Conservation (phyloP, 1,284 basidiomycete species). For the Ceratorhiza oryzae-sativae region DNA sequence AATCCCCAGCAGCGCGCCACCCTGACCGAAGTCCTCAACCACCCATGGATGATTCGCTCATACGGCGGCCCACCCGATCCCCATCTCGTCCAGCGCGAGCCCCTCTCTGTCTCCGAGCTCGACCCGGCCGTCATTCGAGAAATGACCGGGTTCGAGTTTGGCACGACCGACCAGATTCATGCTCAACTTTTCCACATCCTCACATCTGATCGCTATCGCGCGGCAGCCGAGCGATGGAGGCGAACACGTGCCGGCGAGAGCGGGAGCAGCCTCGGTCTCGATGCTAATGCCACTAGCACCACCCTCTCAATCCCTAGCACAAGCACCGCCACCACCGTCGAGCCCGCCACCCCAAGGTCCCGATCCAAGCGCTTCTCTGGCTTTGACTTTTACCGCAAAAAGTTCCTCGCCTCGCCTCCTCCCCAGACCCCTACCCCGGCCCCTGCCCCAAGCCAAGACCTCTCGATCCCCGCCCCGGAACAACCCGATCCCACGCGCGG, state of each 20-base stretch:
- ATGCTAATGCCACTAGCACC: neutral
- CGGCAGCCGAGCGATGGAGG: conserved; percentile 81
- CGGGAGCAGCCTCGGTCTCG: conserved; percentile 51
- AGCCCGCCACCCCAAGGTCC: conserved; percentile 50
- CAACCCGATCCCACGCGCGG: conserved; percentile 84
- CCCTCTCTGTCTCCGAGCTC: conserved; percentile 77
- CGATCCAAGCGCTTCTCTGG: conserved; percentile 75
- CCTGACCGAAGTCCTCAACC: conserved; percentile 84
- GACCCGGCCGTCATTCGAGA: conserved; percentile 85
- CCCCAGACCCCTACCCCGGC: conserved; percentile 55
- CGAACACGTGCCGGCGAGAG: conserved; percentile 61
- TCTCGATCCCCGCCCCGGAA: conserved; percentile 50
- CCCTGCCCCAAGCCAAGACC: conserved; percentile 56
- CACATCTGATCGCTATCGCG: conserved; percentile 78
- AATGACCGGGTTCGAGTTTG: conserved; percentile 98
- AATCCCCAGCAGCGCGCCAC: conserved; percentile 87
- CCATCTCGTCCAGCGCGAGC: conserved; percentile 88
- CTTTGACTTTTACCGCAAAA: conserved; percentile 93
- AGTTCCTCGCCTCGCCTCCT: conserved; percentile 79
- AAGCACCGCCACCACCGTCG: conserved; percentile 4
- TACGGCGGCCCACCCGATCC: conserved; percentile 81
- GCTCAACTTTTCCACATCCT: conserved; percentile 75
- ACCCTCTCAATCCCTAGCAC: conserved; percentile 9
- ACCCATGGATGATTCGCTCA: conserved; percentile 96
- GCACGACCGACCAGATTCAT: conserved; percentile 85